Conservation (phyloP, 2,329 filamentous ascomycete species). For the Cytospora piceae region DNA sequence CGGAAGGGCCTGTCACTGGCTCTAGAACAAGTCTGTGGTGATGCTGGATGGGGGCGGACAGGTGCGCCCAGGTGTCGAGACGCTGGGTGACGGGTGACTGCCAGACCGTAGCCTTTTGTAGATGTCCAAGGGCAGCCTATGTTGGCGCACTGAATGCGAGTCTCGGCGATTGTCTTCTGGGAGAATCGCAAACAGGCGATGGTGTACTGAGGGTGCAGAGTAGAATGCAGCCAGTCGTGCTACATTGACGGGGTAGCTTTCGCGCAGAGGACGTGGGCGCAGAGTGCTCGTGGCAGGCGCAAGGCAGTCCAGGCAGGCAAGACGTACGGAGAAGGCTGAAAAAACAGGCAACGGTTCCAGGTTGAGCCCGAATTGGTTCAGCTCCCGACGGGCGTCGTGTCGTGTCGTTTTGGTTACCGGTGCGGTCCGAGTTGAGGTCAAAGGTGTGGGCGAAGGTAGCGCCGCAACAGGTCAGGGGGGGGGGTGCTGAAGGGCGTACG, state of each 20-base stretch:
- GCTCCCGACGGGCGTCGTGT: conserved; percentile 15
- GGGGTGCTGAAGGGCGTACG: conserved; percentile 6
- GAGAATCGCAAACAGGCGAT: conserved; percentile 10
- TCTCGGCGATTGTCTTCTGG: conserved; percentile 13
- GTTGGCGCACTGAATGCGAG: conserved; percentile 18
- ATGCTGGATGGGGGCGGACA: neutral
- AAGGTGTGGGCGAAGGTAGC: conserved; percentile 6
- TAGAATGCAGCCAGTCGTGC: conserved; percentile 22
- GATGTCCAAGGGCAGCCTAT: conserved; percentile 3
- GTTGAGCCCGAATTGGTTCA: conserved; percentile 12
- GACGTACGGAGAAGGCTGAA: neutral
- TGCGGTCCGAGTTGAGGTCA: conserved; percentile 13
- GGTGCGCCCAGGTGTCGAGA: conserved; percentile 10
- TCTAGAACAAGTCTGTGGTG: neutral
- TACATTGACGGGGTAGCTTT: conserved; percentile 23
- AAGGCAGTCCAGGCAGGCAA: conserved; percentile 14
- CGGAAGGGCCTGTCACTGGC: neutral
- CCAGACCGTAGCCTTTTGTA: conserved; percentile 10
- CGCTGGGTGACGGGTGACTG: conserved; percentile 10
- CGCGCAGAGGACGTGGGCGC: conserved; percentile 15
- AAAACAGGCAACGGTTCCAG: neutral
- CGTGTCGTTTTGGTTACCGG: neutral
- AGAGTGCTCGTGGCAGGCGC: conserved; percentile 15
- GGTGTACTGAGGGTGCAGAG: conserved; percentile 21
- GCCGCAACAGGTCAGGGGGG: conserved; percentile 15